These are phyloP conservation scores for Didymella pomorum DNA, from an alignment of 2,329 filamentous ascomycete species.

Conservation along the genomic window DNA sequence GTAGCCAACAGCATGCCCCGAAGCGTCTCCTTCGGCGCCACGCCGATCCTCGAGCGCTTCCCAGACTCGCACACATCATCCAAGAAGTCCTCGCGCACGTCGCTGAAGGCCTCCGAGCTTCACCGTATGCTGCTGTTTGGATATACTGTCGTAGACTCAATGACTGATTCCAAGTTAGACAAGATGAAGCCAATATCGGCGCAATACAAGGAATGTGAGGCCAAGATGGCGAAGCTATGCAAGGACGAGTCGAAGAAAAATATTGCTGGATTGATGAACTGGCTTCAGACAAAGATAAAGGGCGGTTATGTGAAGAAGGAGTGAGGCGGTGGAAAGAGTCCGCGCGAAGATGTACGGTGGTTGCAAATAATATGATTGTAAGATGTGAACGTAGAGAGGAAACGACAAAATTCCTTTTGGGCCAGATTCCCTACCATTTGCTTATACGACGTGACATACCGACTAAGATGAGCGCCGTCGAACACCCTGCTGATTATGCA, in stretches of 20 bases:
- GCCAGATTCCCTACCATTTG: neutral
- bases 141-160: neutral
- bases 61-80: neutral
- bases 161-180: conserved; percentile 3
- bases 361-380: neutral
- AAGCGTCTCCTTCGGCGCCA: conserved; percentile 1
- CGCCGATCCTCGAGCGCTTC: neutral
- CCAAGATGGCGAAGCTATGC: conserved; percentile 3
- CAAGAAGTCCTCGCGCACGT: neutral
- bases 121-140: neutral
- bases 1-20: neutral
- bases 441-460: neutral
- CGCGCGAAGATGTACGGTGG: neutral
- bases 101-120: neutral
- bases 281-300: conserved; percentile 6
- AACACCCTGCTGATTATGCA: conserved; percentile 3
- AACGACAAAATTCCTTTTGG: neutral
- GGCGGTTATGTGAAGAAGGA: neutral
- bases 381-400: neutral
- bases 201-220: conserved; percentile 21
- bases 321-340: neutral
- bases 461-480: neutral
- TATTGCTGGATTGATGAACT: neutral
- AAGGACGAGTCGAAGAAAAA: conserved; percentile 6
- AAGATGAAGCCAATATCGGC: conserved; percentile 21